Evolutionary conservation across 768 basidiomycete species (phyloP).

Genomic region (Suillus tomentosus): DNA sequence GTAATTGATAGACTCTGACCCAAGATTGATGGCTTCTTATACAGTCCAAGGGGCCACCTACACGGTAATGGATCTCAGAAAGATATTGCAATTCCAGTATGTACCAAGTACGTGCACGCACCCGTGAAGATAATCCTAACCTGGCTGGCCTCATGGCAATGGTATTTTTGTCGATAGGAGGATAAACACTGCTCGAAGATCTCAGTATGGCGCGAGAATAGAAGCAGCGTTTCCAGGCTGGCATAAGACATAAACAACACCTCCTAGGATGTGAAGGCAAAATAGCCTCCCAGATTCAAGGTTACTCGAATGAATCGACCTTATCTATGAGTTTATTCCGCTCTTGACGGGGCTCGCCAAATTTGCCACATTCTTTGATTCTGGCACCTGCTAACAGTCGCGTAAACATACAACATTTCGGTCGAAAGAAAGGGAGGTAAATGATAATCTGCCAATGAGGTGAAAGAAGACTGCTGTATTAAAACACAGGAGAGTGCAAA

Average conservation of each 20-base stretch:
- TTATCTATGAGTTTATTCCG: conserved; percentile 69
- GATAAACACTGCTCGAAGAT: neutral
- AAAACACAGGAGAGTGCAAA: too few relatives aligned
- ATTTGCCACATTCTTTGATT: neutral
- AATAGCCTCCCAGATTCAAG: neutral
- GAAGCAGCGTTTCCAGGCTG: neutral
- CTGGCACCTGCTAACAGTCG: conserved; percentile 36
- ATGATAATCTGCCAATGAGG: neutral
- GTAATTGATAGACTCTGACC: neutral
- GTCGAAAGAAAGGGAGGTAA: neutral
- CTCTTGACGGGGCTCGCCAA: conserved; percentile 37
- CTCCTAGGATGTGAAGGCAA: too few relatives aligned
- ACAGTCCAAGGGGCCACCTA: neutral
- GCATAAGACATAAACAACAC: too few relatives aligned
- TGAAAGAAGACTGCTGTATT: too few relatives aligned
- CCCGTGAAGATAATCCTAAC: neutral
- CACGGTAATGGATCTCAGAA: neutral
- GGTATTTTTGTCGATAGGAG: neutral
- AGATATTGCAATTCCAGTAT: neutral
- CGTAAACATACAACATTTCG: neutral
- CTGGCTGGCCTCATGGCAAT: neutral
- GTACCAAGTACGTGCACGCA: neutral
- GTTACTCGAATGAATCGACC: conserved; percentile 12
- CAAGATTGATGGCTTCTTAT: conserved; percentile 1
- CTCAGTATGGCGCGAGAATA: neutral